Conservation (phyloP, 805 yeast genomes). For the Tetrapisispora iriomotensis region DNA sequence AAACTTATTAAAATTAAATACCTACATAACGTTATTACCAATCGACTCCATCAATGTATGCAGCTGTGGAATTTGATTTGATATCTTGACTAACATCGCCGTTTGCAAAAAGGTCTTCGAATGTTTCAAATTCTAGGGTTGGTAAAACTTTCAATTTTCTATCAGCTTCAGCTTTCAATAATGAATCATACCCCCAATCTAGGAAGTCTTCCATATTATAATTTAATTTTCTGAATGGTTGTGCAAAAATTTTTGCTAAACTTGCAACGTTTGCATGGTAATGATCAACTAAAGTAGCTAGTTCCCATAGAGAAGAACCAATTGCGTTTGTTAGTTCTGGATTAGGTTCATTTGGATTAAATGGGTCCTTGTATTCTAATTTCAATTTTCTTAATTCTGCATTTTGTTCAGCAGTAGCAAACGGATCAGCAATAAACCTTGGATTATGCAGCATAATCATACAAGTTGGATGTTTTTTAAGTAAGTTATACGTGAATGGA, state of each 20-base stretch:
- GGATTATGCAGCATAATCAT: conserved; percentile 71
- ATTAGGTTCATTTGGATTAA: conserved; percentile 49
- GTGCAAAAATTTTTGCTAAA: conserved; percentile 75
- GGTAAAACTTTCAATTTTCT: conserved; percentile 64
- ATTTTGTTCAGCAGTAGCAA: conserved; percentile 22
- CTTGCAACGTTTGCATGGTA: conserved; percentile 95
- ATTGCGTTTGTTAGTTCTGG: conserved; percentile 76
- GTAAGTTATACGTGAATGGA: conserved; percentile 84
- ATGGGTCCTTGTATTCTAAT: conserved; percentile 50
- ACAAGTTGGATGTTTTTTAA: conserved; percentile 89
- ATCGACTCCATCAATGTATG: conserved; percentile 16
- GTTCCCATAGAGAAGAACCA: conserved; percentile 85
- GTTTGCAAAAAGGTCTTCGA: conserved; percentile 12
- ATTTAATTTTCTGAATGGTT: conserved; percentile 79
- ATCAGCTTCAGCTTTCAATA: conserved; percentile 51
- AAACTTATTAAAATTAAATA: too few relatives aligned
- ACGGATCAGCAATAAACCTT: conserved; percentile 21
- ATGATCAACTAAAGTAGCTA: conserved; percentile 68
- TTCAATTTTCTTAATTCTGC: conserved; percentile 13
- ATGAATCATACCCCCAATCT: conserved; percentile 73
- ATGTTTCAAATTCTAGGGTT: conserved; percentile 60
- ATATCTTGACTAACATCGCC: too few relatives aligned
- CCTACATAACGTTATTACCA: too few relatives aligned
- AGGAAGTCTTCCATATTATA: conserved; percentile 91
- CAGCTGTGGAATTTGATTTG: too few relatives aligned